A percentile compares a stretch with the other conserved stretches of the same genome.
Evolutionary conservation across 1,284 basidiomycete species (phyloP).

Genomic region (Heterobasidion irregulare): DNA sequence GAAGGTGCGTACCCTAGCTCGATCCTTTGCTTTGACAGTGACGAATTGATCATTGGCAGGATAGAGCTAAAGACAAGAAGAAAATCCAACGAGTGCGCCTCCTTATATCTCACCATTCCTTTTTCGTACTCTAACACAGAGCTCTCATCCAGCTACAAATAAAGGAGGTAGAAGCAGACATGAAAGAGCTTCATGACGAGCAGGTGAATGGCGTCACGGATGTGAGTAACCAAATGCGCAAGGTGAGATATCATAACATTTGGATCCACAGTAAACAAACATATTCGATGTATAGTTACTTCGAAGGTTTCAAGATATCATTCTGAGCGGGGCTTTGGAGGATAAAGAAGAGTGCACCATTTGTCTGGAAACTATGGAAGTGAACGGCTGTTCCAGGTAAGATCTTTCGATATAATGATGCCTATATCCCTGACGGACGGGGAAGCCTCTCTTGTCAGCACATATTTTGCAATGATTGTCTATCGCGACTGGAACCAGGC

Average conservation of each 20-base stretch:
- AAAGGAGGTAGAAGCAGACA: slow-evolving; percentile 29
- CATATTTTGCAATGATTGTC: slow-evolving; percentile 30
- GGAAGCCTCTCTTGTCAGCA: slow-evolving; percentile 35
- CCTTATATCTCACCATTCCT: neutral
- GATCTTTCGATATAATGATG: neutral
- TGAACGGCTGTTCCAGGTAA: slow-evolving; percentile 26
- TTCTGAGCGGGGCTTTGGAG: slow-evolving; percentile 30
- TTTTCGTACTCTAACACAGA: neutral
- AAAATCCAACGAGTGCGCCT: slow-evolving; percentile 19
- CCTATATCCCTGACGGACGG: neutral
- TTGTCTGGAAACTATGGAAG: slow-evolving; percentile 29
- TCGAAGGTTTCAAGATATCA: slow-evolving; percentile 29
- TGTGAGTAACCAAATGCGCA: slow-evolving; percentile 29
- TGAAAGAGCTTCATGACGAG: slow-evolving; percentile 26
- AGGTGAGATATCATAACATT: slow-evolving; percentile 16
- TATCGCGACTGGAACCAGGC: slow-evolving; percentile 19
- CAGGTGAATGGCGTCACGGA: slow-evolving; percentile 22
- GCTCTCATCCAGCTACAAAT: slow-evolving; percentile 22
- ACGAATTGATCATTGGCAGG: neutral
- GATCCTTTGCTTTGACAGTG: neutral
- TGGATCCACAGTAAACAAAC: neutral
- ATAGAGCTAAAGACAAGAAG: slow-evolving; percentile 15
- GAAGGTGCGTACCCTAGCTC: slow-evolving; percentile 14
- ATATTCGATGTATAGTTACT: slow-evolving; percentile 27
- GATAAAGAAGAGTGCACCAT: slow-evolving; percentile 36